Base-by-base conservation (phyloP, 2,329 filamentous ascomycete genomes). In the Neonectria ditissima region DNA sequence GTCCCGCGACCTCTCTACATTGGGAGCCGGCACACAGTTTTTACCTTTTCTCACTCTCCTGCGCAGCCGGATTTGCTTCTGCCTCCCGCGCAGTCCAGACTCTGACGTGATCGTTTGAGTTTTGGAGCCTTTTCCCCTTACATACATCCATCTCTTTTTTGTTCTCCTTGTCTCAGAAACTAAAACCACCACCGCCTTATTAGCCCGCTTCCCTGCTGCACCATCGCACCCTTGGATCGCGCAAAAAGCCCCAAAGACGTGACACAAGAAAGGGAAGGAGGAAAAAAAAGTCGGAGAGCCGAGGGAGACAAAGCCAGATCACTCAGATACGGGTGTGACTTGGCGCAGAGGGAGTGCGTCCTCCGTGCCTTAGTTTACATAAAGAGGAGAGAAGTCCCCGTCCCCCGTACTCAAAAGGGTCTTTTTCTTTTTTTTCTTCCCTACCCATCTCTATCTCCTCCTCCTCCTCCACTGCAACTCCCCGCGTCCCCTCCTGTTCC, bases 151-250 rank as follows among this genome's bases (percentile, higher is more conserved):
- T 41, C 37, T 41, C 37, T 20, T 18, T n/a, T n/a, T 16, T 30
- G 2, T 34, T 34, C 28, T n/a, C 26, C 32, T 11, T 32, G 53
- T 59, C 20, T 39, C 53, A 53, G 41, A 59, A 59, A 51, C 20
- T 22, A 28, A 48, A 48, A 48, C 8, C 50, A 37, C 34, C 14
- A 37, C 34, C 50, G 16, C 32, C 48, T 55, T 55, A 16, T 55
- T 55, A 16, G 37, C 24, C 39, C 8, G 37, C 30, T 26, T 26
- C 4, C 50, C 50, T 47, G 22, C 56, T n/a, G 28, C 56, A 61
- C 26, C 62, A 61, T 54, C 22, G 32, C 53, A 47, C 57, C 67
- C 68, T 58, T 59, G 56, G 32, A 73, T 73, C 69, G 59, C 70
- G 70, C 72, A 69, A 72, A 73, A 52, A 54, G 22, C 26, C 30